Base-by-base conservation (phyloP, 2,329 filamentous ascomycete genomes). In the Aureobasidium melanogenum region DNA sequence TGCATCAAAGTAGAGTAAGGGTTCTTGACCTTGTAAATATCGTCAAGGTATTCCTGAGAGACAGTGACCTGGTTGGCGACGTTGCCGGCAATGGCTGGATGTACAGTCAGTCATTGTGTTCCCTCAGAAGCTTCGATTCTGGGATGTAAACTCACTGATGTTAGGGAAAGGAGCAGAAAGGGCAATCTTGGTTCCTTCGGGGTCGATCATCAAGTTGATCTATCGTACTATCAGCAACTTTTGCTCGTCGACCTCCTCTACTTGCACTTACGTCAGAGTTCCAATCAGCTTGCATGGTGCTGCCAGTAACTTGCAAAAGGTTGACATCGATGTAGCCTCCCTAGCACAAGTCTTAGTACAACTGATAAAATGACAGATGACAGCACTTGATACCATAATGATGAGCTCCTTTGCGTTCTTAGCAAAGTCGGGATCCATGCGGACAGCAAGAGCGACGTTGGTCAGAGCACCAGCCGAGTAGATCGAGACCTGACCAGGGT, bases 171-270 rank as follows among this genome's bases (percentile, higher is more conserved):
- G 67, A 7, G 79, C 77, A 1, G 74, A 79, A 19, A 82, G 65
- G 0, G 77, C 77, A 54, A 80, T 79, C 64, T 80, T 80, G 19
- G 77, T 70, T 2, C 74, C 77, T 67, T 81, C 79, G 1, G 79
- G 78, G 57, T 82, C 79, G 43, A 80, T 75, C 72, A 79, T 80
- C 2, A 80, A 67, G 67, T 81, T 82, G 67, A 80, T 78, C 64
- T 78, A 68, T 70, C 69, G 69, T 10, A 65, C 69, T 68, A 30
- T 54, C 9, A 54, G 30, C 24, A 19, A 10, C 2, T 32, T 68
- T 38, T 69, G 61, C 62, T 30, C 10, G 12, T 14, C 70, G 5
- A 14, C 8, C 38, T 26, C 7, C 5, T 67, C 12, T 68, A 10
- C 7, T 22, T 19, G 14, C 68, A 36, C 57, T 47, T 38, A 58